phyloP scores from a whole-genome alignment of 768 basidiomycete genomes.

The Serendipita sp. region DNA sequence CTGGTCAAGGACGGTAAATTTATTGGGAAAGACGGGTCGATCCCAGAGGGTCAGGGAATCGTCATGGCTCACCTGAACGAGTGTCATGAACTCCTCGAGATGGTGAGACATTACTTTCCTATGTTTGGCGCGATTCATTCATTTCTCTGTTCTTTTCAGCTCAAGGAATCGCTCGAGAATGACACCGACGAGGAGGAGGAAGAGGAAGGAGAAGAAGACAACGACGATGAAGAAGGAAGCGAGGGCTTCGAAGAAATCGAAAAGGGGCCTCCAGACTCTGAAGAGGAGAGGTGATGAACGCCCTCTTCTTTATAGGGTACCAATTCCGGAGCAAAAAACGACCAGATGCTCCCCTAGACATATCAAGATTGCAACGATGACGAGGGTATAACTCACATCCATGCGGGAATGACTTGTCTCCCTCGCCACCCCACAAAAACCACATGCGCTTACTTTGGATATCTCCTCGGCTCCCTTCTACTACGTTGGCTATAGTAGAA shows the following conservation, averaged over 20 bases:
- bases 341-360: too few relatives aligned
- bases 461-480: neutral
- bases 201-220: conserved; percentile 13
- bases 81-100: conserved; percentile 89
- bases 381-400: too few relatives aligned
- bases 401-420: too few relatives aligned
- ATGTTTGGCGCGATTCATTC: neutral
- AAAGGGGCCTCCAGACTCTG: neutral
- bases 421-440: too few relatives aligned
- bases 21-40: conserved; percentile 66
- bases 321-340: too few relatives aligned
- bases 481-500: too few relatives aligned
- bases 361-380: too few relatives aligned
- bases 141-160: conserved; percentile 23
- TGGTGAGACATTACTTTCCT: too few relatives aligned
- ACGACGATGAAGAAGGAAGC: conserved; percentile 11
- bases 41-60: conserved; percentile 94
- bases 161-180: conserved; percentile 75
- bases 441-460: too few relatives aligned
- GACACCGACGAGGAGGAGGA: conserved; percentile 41
- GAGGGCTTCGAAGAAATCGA: conserved; percentile 3
- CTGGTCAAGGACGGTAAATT: conserved; percentile 91
- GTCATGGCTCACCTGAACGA: conserved; percentile 92
- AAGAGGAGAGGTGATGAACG: neutral
- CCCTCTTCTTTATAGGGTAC: neutral